Evolutionary conservation across 2,329 filamentous ascomycete genomes (phyloP), one percentile per base, ranked within the genome.

Genomic region (Aspergillus nomiae): DNA sequence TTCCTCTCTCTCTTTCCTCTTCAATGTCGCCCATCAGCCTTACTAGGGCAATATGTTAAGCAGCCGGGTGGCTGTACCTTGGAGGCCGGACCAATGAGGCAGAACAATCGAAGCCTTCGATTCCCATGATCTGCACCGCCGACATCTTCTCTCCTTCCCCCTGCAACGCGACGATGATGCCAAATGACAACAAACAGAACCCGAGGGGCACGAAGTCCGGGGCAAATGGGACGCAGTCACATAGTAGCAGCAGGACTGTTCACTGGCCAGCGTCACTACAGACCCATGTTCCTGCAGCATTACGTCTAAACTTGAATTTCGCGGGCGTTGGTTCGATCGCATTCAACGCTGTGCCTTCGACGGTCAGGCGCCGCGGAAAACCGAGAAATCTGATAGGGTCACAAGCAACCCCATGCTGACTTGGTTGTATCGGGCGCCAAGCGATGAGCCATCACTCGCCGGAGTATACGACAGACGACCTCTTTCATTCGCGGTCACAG

Each of bases 341-440:
- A 3, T n/a, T 32, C 28, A 32, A 21, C 12, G n/a, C 7, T 51
- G 48, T 48, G 21, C 56, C 45, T 41, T 48, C 7, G 30, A 30
- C 14, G 56, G 56, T 59, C 56, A 59, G 43, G 30, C 32, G 56
- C 45, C 45, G 21, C 5, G 56, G 41, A 28, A 51, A 59, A 51
- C 45, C 24, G 56, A 51, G 32, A 26, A 48, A 50, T 63, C 46
- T 63, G 48, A 65, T 63, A 67, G 66, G 63, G 62, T 66, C 64
- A 68, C 64, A 63, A 63, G 66, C 50, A 41, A 60, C 57, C 30
- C 62, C 43, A 66, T 60, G 64, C 65, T 67, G 65, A 67, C 64
- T 60, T 45, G 32, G 14, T 53, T 45, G 28, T 43, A 46, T 19
- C 53, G 61, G 58, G 64, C 60, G 64, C 64, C 62, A 67, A 58